These are phyloP conservation scores for Penicillium expansum DNA, from an alignment of 2,329 filamentous ascomycete species.

Conservation along the genomic window DNA sequence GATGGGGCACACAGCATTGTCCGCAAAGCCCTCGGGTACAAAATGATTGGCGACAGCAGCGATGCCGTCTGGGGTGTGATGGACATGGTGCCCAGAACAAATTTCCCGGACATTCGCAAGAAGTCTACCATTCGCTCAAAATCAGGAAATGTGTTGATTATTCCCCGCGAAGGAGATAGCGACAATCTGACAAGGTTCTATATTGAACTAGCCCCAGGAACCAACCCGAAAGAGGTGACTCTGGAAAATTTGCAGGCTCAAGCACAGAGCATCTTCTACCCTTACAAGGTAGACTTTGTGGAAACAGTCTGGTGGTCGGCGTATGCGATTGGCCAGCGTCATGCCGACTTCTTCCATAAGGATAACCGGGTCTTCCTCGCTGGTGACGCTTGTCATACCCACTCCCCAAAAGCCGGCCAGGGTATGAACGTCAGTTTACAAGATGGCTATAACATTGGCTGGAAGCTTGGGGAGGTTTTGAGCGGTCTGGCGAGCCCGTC, in stretches of 20 bases:
- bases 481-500: constrained; percentile 43
- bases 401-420: constrained; percentile 69
- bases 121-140: constrained; percentile 50
- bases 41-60: constrained; percentile 59
- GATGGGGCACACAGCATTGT: constrained; percentile 48
- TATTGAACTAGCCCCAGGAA: constrained; percentile 55
- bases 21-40: constrained; percentile 42
- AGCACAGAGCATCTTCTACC: constrained; percentile 53
- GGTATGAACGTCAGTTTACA: constrained; percentile 56
- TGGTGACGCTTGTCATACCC: constrained; percentile 67
- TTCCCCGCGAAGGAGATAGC: constrained; percentile 54
- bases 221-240: constrained; percentile 52
- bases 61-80: constrained; percentile 59
- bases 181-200: constrained; percentile 61
- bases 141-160: constrained; percentile 49
- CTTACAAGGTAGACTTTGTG: constrained; percentile 55
- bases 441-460: constrained; percentile 60
- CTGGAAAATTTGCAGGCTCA: constrained; percentile 54
- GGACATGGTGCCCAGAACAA: constrained; percentile 51
- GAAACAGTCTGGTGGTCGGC: constrained; percentile 67
- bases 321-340: constrained; percentile 68
- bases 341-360: constrained; percentile 68
- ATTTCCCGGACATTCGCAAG: constrained; percentile 53
- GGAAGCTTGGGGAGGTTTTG: constrained; percentile 56
- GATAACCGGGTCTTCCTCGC: constrained; percentile 65